phyloP scores from a whole-genome alignment of 2,329 filamentous ascomycete genomes.

The Paraconiothyrium brasiliense region DNA sequence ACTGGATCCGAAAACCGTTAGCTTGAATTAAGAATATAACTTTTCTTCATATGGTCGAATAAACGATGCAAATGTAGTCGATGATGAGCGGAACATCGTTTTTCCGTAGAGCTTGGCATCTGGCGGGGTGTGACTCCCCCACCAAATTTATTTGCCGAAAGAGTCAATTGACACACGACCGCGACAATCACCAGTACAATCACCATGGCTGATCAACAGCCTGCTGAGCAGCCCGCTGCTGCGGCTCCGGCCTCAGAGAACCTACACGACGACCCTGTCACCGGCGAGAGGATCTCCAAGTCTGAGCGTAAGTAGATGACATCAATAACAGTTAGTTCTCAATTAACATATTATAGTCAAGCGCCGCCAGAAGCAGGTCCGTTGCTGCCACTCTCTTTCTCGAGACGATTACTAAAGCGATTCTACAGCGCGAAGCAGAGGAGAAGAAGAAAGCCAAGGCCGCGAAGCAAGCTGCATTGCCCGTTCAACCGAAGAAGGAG shows the following conservation, averaged over 20 bases:
- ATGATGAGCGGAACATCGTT: background rate
- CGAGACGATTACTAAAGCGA: conserved; percentile 5
- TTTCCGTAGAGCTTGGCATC: background rate
- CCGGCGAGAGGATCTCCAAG: conserved; percentile 78
- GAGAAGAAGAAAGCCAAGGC: conserved; percentile 90
- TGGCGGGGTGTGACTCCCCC: conserved; percentile 8
- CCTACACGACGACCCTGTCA: conserved; percentile 89
- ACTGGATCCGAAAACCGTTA: too few species aligned
- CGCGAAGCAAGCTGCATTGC: conserved; percentile 77
- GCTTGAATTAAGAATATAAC: too few species aligned
- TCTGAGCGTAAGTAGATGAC: conserved; percentile 47
- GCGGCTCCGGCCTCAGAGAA: conserved; percentile 58
- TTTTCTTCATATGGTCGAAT: too few species aligned
- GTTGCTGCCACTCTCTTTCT: background rate
- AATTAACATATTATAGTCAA: conserved; percentile 83
- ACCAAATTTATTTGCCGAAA: conserved; percentile 6
- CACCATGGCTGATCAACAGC: conserved; percentile 45
- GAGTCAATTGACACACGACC: conserved; percentile 11
- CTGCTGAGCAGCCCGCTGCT: conserved; percentile 36
- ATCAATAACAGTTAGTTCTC: background rate
- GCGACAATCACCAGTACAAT: conserved; percentile 23
- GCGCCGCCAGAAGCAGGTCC: conserved; percentile 90
- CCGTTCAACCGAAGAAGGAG: conserved; percentile 66
- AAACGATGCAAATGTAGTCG: too few species aligned
- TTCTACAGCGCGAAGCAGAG: conserved; percentile 67